Percentiles rank a stretch among this genome's conserved stretches.
phyloP scores from a whole-genome alignment of 345 rosid genomes.

The Hevea brasiliensis region DNA sequence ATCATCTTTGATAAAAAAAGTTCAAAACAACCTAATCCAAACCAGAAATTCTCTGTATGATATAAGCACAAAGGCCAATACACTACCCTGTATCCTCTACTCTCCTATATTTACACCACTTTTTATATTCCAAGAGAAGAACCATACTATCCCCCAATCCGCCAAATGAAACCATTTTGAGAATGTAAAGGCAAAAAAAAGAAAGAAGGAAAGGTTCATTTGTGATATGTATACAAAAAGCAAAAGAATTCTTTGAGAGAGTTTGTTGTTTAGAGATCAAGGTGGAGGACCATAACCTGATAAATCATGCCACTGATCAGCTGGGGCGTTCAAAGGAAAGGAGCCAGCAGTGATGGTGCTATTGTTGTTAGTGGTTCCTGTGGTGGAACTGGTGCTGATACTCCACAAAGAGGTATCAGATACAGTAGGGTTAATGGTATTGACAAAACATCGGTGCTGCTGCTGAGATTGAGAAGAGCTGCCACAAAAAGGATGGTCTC shows the following conservation, averaged over 20 bases:
- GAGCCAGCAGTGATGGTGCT: slow-evolving; percentile 1
- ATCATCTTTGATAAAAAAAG: slow-evolving; percentile 3
- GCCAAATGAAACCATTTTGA: slow-evolving; percentile 2
- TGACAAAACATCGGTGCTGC: slow-evolving; percentile 27
- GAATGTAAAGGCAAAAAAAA: slow-evolving; percentile 8
- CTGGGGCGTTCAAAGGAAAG: slow-evolving; percentile 32
- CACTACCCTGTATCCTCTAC: slow-evolving; percentile 16
- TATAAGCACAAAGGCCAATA: slow-evolving; percentile 15
- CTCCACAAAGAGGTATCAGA: slow-evolving; percentile 39
- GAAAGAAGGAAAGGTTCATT: background rate
- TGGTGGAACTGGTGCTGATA: slow-evolving; percentile 22
- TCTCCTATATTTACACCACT: slow-evolving; percentile 25
- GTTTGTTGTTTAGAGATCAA: slow-evolving; percentile 12
- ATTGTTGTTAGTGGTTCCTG: slow-evolving; percentile 10
- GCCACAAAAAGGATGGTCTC: slow-evolving; percentile 21
- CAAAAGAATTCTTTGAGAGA: slow-evolving; percentile 12
- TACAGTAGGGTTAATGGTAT: slow-evolving; percentile 24
- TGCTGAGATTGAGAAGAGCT: slow-evolving; percentile 16
- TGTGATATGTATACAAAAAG: slow-evolving; percentile 15
- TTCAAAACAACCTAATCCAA: slow-evolving; percentile 15
- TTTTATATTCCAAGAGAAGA: too few relatives aligned
- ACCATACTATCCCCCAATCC: slow-evolving; percentile 8
- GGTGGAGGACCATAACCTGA: slow-evolving; percentile 39
- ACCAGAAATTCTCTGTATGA: slow-evolving; percentile 16
- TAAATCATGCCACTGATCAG: slow-evolving; percentile 29